These are phyloP conservation scores for Tremella yokohamensis DNA, from an alignment of 768 basidiomycete genomes.

Conservation along the genomic window DNA sequence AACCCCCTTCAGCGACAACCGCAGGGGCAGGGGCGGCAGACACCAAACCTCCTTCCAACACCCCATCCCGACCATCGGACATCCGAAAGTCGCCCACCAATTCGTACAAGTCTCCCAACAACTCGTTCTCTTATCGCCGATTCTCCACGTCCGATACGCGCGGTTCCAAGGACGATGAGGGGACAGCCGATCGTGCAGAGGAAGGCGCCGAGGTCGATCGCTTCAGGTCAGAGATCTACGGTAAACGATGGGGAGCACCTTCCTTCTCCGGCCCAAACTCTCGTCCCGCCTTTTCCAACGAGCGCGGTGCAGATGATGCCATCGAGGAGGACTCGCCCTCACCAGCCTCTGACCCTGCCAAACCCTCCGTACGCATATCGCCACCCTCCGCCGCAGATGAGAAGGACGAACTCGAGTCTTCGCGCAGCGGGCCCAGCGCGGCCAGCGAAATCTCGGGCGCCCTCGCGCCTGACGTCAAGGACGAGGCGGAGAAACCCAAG, in stretches of 20 bases:
- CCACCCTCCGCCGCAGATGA: neutral
- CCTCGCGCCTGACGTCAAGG: slow-evolving; percentile 5
- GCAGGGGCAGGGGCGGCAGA: too few species aligned
- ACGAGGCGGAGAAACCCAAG: slow-evolving; percentile 1
- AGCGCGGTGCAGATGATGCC: slow-evolving; percentile 24
- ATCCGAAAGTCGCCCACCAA: neutral
- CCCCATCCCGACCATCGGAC: too few species aligned
- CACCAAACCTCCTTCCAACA: too few species aligned
- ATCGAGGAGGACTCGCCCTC: slow-evolving; percentile 23
- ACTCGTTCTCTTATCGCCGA: slow-evolving; percentile 27
- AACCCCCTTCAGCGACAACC: too few species aligned
- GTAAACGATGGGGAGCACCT: slow-evolving; percentile 9
- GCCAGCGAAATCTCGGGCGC: slow-evolving; percentile 2
- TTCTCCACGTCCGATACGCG: slow-evolving; percentile 37
- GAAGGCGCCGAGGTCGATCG: neutral
- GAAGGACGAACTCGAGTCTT: slow-evolving; percentile 12
- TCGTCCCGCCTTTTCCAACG: slow-evolving; percentile 18
- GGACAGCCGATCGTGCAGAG: slow-evolving; percentile 8
- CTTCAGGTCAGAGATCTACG: slow-evolving; percentile 1
- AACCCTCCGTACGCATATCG: neutral
- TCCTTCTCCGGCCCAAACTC: neutral
- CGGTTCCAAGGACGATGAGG: slow-evolving; percentile 24
- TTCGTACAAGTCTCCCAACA: neutral
- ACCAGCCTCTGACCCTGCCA: slow-evolving; percentile 10
- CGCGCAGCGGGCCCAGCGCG: neutral